Base-by-base conservation (phyloP, 1,139 yeast species). In the Yamadazyma spencermartinsiae region DNA sequence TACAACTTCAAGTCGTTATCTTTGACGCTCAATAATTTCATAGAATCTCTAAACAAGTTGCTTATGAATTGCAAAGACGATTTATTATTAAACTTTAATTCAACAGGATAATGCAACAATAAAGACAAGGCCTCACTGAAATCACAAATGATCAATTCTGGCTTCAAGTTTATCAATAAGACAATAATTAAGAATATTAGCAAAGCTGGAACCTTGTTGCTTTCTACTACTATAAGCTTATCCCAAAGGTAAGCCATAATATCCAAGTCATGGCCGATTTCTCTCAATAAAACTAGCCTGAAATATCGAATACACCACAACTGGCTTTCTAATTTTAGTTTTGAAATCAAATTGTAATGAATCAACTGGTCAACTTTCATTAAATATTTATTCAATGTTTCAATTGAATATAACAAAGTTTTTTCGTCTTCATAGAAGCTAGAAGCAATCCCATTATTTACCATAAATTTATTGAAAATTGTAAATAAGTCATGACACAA, bases 291-390 rank as follows among this genome's bases (percentile, higher is more conserved):
- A 1, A 82, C 44, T 31, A 83, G 58, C 36, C 89, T 61, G 13
- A 80, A 73, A 68, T 82, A 83, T 39, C 89, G 59, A 20, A 83
- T 78, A 15, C 82, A 63, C 89, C 89, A 83, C 24, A 83, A 65
- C 41, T 81, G 79, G 7, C 83, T 72, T 42, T 80, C 85, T 4
- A 80, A 57, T 39, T 66, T 69, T 40, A 80, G 63, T 47, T 74
- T 80, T 24, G 66, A 64, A 16, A 75, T 55, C 34, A 72, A 52
- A 37, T 58, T 69, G 46, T 71, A 71, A 44, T 71, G 74, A 33
- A 72, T 65, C 29, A 71, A 51, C 44, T 72, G 77, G 48, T 72
- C 77, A 2, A 70, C 67, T 51, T 72, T 76, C 63, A 73, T 69
- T 45, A 74, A 60, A 40, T 72, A 55, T 15, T 69, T 56, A 42